These are phyloP conservation scores for Zarea fungicola DNA, from an alignment of 2,329 filamentous ascomycete genomes.

Conservation along the genomic window DNA sequence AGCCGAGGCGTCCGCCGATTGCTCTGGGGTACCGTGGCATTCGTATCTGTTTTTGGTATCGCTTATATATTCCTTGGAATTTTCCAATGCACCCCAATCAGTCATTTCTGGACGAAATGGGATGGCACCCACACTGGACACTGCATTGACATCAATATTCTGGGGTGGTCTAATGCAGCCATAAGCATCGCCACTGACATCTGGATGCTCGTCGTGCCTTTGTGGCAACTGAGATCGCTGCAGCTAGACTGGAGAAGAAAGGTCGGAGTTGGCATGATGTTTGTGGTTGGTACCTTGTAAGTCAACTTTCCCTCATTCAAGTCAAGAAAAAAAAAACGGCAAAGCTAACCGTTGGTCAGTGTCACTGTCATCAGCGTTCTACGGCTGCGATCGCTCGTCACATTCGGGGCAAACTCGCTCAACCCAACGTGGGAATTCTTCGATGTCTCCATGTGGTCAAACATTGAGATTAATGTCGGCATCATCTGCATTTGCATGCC, in stretches of 20 bases:
- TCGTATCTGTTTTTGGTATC: constrained; percentile 26
- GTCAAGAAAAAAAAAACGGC: neutral
- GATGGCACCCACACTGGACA: constrained; percentile 32
- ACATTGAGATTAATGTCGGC: constrained; percentile 34
- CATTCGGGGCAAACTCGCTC: constrained; percentile 20
- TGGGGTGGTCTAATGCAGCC: constrained; percentile 37
- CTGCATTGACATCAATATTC: constrained; percentile 35
- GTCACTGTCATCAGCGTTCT: constrained; percentile 28
- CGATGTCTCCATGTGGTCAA: constrained; percentile 29
- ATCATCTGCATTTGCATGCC: constrained; percentile 37
- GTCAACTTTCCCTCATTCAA: constrained; percentile 7
- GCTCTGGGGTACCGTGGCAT: constrained; percentile 27
- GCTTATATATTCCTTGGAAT: constrained; percentile 28
- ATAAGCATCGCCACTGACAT: constrained; percentile 39
- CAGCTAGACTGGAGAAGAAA: constrained; percentile 37
- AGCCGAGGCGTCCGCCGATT: constrained; percentile 22
- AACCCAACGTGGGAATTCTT: constrained; percentile 28
- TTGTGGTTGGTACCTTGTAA: constrained; percentile 37
- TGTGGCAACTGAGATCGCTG: constrained; percentile 32
- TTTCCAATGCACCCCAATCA: constrained; percentile 35
- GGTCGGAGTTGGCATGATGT: constrained; percentile 37
- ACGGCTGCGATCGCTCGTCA: constrained; percentile 23
- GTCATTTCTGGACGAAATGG: constrained; percentile 38
- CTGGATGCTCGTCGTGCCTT: constrained; percentile 37
- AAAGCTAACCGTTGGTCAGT: constrained; percentile 13